These are phyloP conservation scores for Blastocystis hominis DNA, from an alignment of 352 stramenopile genomes.

Conservation along the genomic window DNA sequence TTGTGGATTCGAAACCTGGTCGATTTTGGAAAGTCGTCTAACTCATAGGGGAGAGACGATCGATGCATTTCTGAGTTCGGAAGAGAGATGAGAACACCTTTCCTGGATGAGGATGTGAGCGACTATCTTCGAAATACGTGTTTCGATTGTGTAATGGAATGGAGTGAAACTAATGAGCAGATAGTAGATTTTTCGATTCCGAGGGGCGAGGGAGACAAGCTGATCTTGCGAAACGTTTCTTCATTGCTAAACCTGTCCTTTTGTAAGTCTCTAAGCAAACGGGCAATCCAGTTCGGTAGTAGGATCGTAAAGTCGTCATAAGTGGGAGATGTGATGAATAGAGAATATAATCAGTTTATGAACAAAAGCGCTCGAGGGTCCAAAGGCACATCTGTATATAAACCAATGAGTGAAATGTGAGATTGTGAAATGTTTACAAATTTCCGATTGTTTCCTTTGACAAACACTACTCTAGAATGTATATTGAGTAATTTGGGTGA, in stretches of 20 bases:
- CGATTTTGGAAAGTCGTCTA: not conserved
- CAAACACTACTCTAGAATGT: not conserved
- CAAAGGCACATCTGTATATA: not conserved
- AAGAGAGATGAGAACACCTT: constrained; percentile 83
- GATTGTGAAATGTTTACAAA: not conserved
- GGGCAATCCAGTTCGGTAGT: constrained; percentile 84
- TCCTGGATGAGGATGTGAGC: constrained; percentile 79
- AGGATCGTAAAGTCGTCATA: constrained; percentile 74
- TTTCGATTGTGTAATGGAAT: constrained; percentile 60
- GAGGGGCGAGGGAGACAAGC: constrained; percentile 79
- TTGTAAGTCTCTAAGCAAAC: constrained; percentile 72
- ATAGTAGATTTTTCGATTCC: constrained; percentile 73
- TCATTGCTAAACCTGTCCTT: constrained; percentile 67
- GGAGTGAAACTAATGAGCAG: constrained; percentile 60
- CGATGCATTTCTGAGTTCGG: constrained; percentile 79
- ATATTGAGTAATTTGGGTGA: too few species aligned
- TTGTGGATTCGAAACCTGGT: constrained; percentile 39
- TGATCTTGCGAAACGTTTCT: constrained; percentile 73
- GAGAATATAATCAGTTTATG: constrained; percentile 49
- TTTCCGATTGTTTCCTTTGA: not conserved
- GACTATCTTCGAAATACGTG: not conserved
- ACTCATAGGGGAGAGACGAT: constrained; percentile 76
- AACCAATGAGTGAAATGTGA: not conserved
- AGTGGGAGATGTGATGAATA: not conserved
- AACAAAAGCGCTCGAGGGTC: constrained; percentile 1